phyloP scores from a whole-genome alignment of 495 filamentous ascomycete genomes.

The Extremus antarcticus region DNA sequence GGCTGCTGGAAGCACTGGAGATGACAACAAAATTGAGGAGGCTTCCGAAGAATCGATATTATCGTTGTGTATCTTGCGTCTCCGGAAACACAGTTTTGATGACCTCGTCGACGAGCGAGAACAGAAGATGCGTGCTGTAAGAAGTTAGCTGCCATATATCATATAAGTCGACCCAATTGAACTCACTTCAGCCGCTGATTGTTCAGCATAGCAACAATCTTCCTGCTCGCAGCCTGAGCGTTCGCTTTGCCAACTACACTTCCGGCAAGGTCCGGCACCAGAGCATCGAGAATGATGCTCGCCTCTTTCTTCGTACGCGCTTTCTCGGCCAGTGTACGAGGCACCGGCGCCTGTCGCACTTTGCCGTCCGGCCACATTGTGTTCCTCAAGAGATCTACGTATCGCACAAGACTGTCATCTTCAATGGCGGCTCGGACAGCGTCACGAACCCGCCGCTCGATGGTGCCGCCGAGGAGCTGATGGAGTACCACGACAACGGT shows the following conservation, averaged over 20 bases:
- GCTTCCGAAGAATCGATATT: no score
- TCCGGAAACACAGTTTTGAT: slow-evolving; percentile 29
- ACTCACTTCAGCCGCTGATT: slow-evolving; percentile 35
- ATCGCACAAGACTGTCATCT: slow-evolving; percentile 68
- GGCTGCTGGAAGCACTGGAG: no score
- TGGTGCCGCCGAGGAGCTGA: slow-evolving; percentile 66
- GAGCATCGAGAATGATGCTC: slow-evolving; percentile 31
- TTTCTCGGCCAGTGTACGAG: slow-evolving; percentile 37
- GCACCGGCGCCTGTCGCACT: slow-evolving; percentile 28
- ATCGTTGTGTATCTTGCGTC: slow-evolving; percentile 3
- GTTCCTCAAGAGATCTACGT: slow-evolving; percentile 57
- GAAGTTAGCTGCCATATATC: slow-evolving; percentile 1
- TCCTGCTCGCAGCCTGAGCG: slow-evolving; percentile 28
- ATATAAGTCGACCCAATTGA: neutral
- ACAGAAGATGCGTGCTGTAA: slow-evolving; percentile 29
- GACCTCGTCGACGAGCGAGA: slow-evolving; percentile 32
- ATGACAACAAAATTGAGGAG: no score
- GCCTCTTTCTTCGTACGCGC: slow-evolving; percentile 40
- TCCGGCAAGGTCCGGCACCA: slow-evolving; percentile 40
- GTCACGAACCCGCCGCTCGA: slow-evolving; percentile 88
- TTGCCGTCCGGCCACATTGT: slow-evolving; percentile 71
- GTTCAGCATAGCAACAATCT: slow-evolving; percentile 30
- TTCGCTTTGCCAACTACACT: slow-evolving; percentile 34
- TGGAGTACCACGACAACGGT: slow-evolving; percentile 80
- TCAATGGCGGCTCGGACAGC: slow-evolving; percentile 55